phyloP scores from a whole-genome alignment of 768 basidiomycete species.

The Russula foetens region DNA sequence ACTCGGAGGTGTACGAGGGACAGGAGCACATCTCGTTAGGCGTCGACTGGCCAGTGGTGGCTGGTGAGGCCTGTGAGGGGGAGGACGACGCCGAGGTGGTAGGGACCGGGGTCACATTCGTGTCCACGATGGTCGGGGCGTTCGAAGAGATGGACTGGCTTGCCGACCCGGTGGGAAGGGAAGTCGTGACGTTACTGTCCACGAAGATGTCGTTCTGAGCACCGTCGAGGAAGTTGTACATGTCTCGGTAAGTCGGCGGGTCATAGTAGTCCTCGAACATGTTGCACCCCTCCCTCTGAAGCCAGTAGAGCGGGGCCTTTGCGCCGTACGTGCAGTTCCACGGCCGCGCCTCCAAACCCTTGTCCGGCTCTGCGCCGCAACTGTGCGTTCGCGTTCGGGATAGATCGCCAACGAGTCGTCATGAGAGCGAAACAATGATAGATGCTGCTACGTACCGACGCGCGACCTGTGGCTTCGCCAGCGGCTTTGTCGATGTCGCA shows the following conservation, averaged over 20 bases:
- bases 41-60: not conserved
- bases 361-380: slow-evolving; percentile 29
- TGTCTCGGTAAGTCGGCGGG: slow-evolving; percentile 31
- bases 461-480: slow-evolving; percentile 29
- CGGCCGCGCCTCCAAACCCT: slow-evolving; percentile 20
- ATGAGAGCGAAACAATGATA: not conserved
- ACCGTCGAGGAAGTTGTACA: slow-evolving; percentile 37
- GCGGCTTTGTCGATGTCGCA: slow-evolving; percentile 24
- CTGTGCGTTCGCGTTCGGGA: slow-evolving; percentile 6
- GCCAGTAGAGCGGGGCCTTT: slow-evolving; percentile 35
- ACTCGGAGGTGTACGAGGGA: too few relatives aligned
- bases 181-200: too few relatives aligned
- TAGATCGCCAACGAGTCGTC: not conserved
- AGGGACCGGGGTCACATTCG: too few relatives aligned
- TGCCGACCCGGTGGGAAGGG: too few relatives aligned
- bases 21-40: too few relatives aligned
- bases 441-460: slow-evolving; percentile 21
- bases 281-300: slow-evolving; percentile 33
- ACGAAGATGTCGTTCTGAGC: slow-evolving; percentile 37
- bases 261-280: slow-evolving; percentile 27
- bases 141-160: too few relatives aligned
- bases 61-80: not conserved
- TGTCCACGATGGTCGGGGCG: too few relatives aligned
- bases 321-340: slow-evolving; percentile 35
- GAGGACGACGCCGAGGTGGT: too few relatives aligned